phyloP scores from a whole-genome alignment of 768 basidiomycete species.

The Kwoniella sp. region DNA sequence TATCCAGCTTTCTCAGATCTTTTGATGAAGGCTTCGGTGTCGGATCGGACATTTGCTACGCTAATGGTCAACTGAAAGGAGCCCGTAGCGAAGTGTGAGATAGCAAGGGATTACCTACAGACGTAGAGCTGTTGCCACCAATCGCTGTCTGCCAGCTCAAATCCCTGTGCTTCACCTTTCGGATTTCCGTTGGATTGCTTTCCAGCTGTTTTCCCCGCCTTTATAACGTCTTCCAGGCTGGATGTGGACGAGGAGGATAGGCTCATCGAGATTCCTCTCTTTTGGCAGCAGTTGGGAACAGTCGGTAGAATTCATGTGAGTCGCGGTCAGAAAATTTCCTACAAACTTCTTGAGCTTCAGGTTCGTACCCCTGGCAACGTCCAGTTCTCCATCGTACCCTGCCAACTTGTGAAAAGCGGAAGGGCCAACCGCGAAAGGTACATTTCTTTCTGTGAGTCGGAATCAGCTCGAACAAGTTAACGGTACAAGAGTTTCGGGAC shows the following conservation, averaged over 20 bases:
- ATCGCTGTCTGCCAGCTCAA: conserved; percentile 4
- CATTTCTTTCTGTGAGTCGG: background rate
- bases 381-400: conserved; percentile 15
- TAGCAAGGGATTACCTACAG: background rate
- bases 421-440: conserved; percentile 13
- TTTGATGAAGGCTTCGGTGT: conserved; percentile 7
- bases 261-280: conserved; percentile 13
- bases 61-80: background rate
- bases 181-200: too few relatives aligned
- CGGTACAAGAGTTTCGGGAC: background rate
- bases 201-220: background rate
- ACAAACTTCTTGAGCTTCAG: too few relatives aligned
- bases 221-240: conserved; percentile 10
- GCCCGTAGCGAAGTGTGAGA: background rate
- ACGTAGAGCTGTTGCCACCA: conserved; percentile 19
- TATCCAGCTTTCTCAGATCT: conserved; percentile 14
- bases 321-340: background rate
- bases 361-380: conserved; percentile 7
- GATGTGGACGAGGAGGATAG: conserved; percentile 14
- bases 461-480: too few relatives aligned
- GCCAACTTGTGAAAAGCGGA: conserved; percentile 13
- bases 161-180: background rate
- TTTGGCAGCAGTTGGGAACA: conserved; percentile 9
- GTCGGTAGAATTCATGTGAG: too few relatives aligned
- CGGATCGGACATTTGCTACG: conserved; percentile 4